phyloP scores from a whole-genome alignment of 345 rosid species.

The Moricandia moricandioides region DNA sequence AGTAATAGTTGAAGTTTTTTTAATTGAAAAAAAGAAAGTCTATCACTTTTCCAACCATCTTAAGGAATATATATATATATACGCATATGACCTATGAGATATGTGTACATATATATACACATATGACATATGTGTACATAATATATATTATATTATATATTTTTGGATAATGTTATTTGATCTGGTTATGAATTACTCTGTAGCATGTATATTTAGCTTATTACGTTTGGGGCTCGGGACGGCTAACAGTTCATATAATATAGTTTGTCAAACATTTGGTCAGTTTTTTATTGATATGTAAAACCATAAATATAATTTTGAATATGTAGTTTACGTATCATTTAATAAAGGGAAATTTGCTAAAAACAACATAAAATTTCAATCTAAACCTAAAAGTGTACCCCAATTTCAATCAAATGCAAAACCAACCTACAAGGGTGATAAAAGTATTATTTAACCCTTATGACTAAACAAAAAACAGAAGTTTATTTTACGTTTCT shows the following conservation, averaged over 20 bases:
- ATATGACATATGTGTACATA: background rate
- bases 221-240: constrained; percentile 17
- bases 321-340: background rate
- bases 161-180: constrained; percentile 21
- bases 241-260: constrained; percentile 25
- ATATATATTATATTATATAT: background rate
- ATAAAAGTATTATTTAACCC: no score
- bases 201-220: background rate
- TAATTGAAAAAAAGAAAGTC: background rate
- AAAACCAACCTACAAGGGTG: no score
- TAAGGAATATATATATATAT: background rate
- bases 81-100: background rate
- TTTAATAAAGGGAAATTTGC: no score
- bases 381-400: no score
- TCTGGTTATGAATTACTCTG: background rate
- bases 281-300: background rate
- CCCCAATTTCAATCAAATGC: no score
- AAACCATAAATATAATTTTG: background rate
- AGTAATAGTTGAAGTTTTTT: background rate
- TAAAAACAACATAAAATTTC: no score
- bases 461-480: no score
- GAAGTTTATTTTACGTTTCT: no score
- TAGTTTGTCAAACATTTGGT: constrained; percentile 10
- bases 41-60: constrained; percentile 1
- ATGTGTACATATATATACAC: background rate